Percentiles rank a stretch among this genome's conserved stretches.
phyloP scores from a whole-genome alignment of 1,139 yeast species.

The Yamadazyma friedrichii region DNA sequence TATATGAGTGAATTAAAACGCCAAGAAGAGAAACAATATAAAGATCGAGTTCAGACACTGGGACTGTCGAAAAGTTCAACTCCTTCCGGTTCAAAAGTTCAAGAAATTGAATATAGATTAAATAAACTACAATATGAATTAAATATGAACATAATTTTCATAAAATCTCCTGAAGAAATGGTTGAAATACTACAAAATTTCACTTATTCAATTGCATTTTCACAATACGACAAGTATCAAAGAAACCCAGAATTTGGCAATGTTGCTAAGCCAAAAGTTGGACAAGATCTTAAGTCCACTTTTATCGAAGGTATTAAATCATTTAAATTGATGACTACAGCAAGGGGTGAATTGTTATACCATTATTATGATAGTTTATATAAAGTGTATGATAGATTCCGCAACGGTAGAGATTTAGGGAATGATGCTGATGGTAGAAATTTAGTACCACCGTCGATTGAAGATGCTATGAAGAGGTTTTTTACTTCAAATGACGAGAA shows the following conservation, averaged over 20 bases:
- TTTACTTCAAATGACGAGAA: conserved; percentile 53
- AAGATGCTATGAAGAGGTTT: conserved; percentile 42
- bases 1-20: conserved; percentile 42
- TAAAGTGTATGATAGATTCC: conserved; percentile 32
- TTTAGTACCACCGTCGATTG: conserved; percentile 35
- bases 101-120: conserved; percentile 34
- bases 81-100: conserved; percentile 3
- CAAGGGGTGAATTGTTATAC: conserved; percentile 34
- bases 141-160: conserved; percentile 47
- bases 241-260: conserved; percentile 55
- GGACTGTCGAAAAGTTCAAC: conserved; percentile 2
- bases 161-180: conserved; percentile 47
- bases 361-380: conserved; percentile 38
- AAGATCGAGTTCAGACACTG: conserved; percentile 30
- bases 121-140: conserved; percentile 28
- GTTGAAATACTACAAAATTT: conserved; percentile 55
- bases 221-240: conserved; percentile 54
- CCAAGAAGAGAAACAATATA: conserved; percentile 46
- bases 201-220: conserved; percentile 53
- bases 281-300: conserved; percentile 45
- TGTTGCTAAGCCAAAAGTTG: conserved; percentile 55
- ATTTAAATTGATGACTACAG: conserved; percentile 55
- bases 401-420: conserved; percentile 26
- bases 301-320: conserved; percentile 51
- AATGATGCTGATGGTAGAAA: conserved; percentile 25